Evolutionary conservation across 768 basidiomycete species (phyloP).

Genomic region (Collybia sp.): DNA sequence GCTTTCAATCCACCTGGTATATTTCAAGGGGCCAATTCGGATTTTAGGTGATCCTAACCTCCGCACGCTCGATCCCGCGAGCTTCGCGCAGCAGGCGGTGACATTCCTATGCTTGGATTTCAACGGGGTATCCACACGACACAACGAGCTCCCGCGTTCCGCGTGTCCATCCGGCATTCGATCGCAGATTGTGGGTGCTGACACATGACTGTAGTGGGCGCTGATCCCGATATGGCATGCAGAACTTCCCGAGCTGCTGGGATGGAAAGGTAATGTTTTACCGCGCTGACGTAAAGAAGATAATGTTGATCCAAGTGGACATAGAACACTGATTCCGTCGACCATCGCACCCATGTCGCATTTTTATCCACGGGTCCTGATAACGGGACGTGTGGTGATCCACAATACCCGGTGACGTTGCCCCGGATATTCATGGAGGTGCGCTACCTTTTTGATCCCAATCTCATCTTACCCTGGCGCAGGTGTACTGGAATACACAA

Average conservation of each 20-base stretch:
- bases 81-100: conserved; percentile 40
- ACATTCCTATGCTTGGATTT: conserved; percentile 47
- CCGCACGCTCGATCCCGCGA: conserved; percentile 41
- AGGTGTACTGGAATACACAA: conserved; percentile 42
- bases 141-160: conserved; percentile 32
- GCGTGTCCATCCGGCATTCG: conserved; percentile 43
- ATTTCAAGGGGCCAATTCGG: not conserved
- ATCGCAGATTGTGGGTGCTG: conserved; percentile 40
- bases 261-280: conserved; percentile 38
- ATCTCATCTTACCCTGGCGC: not conserved
- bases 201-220: not conserved
- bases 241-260: conserved; percentile 56
- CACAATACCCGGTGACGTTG: conserved; percentile 37
- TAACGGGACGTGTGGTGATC: conserved; percentile 42
- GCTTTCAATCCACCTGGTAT: not conserved
- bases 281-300: not conserved
- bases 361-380: conserved; percentile 44
- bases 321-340: conserved; percentile 40
- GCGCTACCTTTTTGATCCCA: conserved; percentile 1
- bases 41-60: conserved; percentile 33
- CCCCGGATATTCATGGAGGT: conserved; percentile 52
- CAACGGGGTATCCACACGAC: conserved; percentile 30
- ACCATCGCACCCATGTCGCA: conserved; percentile 50
- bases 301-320: not conserved
- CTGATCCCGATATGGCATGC: not conserved